Conservation (phyloP, 2,329 filamentous ascomycete species). For the Diaporthe nobilis region DNA sequence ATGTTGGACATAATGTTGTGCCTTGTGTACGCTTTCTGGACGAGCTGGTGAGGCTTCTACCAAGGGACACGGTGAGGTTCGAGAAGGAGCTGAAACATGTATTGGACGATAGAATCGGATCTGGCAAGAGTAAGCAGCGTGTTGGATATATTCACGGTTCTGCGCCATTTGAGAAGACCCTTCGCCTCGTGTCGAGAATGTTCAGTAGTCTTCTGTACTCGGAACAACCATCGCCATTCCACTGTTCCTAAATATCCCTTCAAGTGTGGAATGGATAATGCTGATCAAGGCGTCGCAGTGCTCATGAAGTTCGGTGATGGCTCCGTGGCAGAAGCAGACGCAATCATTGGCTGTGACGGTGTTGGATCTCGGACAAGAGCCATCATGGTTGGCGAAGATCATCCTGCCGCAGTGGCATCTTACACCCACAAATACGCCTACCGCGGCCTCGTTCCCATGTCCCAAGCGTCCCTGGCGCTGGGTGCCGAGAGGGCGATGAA, state of each 20-base stretch:
- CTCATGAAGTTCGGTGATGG: constrained; percentile 47
- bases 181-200: not conserved
- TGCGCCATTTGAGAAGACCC: constrained; percentile 5
- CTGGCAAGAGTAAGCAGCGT: constrained; percentile 33
- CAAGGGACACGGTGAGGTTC: constrained; percentile 45
- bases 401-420: constrained; percentile 55
- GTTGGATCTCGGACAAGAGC: constrained; percentile 70
- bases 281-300: constrained; percentile 15
- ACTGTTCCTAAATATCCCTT: not conserved
- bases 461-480: constrained; percentile 63
- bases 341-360: constrained; percentile 71
- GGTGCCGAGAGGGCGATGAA: constrained; percentile 55
- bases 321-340: constrained; percentile 48
- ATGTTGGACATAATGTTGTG: constrained; percentile 44
- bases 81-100: constrained; percentile 49
- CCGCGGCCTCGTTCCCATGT: constrained; percentile 63
- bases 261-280: not conserved
- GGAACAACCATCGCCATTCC: not conserved
- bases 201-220: not conserved
- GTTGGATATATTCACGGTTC: constrained; percentile 8
- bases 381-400: constrained; percentile 62
- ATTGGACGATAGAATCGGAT: constrained; percentile 45
- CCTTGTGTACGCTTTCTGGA: constrained; percentile 48
- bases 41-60: constrained; percentile 46
- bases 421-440: constrained; percentile 73